A percentile compares a stretch with the other conserved stretches of the same genome.
phyloP scores from a whole-genome alignment of 2,329 filamentous ascomycete genomes.

The Zasmidium angulare region DNA sequence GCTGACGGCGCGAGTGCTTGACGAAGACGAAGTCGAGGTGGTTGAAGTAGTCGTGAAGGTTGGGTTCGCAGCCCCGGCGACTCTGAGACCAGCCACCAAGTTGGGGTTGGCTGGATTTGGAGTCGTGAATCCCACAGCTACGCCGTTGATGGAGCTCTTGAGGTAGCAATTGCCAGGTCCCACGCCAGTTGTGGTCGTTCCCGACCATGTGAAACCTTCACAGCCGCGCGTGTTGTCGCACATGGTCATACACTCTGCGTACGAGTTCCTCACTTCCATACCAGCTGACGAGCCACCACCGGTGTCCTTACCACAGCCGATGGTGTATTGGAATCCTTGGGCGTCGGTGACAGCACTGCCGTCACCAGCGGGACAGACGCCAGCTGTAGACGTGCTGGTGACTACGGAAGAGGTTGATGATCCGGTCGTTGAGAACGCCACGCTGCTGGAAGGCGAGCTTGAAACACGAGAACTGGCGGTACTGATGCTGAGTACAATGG shows the following conservation, averaged over 20 bases:
- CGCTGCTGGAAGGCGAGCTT: not conserved
- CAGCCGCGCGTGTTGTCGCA: not conserved
- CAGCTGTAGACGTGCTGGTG: not conserved
- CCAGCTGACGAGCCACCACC: not conserved
- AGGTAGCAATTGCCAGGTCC: not conserved
- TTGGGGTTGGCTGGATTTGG: not conserved
- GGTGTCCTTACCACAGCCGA: not conserved
- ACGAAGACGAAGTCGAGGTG: not conserved
- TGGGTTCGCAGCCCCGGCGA: not conserved
- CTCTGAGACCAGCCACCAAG: not conserved
- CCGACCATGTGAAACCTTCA: not conserved
- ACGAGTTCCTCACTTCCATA: not conserved
- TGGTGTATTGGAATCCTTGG: not conserved
- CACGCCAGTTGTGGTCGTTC: not conserved
- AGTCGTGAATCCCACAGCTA: not conserved
- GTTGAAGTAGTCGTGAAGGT: not conserved
- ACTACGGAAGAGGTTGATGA: not conserved
- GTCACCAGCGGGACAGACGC: not conserved
- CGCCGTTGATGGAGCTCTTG: not conserved
- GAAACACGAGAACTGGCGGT: not conserved
- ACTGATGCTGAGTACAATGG: not conserved
- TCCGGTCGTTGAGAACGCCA: not conserved
- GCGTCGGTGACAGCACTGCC: not conserved
- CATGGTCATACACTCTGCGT: not conserved
- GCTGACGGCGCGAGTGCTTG: not conserved